Conservation (phyloP, 345 rosid genomes). For the Eutrema heterophyllum region DNA sequence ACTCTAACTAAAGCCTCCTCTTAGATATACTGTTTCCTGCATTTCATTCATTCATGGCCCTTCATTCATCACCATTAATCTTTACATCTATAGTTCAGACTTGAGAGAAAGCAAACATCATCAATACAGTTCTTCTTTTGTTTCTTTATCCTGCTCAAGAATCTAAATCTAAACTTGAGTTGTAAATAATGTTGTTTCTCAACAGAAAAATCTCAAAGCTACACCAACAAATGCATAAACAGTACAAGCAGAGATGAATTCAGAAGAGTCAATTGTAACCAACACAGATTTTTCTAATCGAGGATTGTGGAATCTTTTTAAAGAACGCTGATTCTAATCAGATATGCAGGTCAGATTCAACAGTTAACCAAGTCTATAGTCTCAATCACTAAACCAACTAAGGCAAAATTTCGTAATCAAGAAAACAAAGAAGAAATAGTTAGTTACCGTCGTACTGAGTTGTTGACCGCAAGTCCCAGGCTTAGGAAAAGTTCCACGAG, state of each 20-base stretch:
- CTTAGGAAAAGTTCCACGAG: conserved; percentile 33
- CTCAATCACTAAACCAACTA: neutral
- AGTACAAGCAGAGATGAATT: no score
- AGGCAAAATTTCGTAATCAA: neutral
- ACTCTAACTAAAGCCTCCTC: neutral
- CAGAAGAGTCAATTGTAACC: neutral
- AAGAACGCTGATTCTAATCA: neutral
- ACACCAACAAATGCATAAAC: neutral
- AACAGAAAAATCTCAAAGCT: no score
- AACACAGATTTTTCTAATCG: no score
- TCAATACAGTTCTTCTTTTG: neutral
- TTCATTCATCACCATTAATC: no score
- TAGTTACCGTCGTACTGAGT: conserved; percentile 19
- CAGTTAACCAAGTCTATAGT: neutral
- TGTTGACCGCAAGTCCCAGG: conserved; percentile 37
- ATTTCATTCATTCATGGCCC: neutral
- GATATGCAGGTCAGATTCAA: neutral
- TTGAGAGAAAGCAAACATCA: neutral
- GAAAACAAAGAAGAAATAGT: conserved; percentile 9
- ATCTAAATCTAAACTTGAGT: no score
- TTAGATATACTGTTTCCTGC: neutral
- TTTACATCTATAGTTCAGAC: neutral
- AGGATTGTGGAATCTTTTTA: no score
- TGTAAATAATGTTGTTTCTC: no score
- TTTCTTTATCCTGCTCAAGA: no score